Evolutionary conservation across 2,329 filamentous ascomycete species (phyloP).

Genomic region (Pestalotiopsis sp.): DNA sequence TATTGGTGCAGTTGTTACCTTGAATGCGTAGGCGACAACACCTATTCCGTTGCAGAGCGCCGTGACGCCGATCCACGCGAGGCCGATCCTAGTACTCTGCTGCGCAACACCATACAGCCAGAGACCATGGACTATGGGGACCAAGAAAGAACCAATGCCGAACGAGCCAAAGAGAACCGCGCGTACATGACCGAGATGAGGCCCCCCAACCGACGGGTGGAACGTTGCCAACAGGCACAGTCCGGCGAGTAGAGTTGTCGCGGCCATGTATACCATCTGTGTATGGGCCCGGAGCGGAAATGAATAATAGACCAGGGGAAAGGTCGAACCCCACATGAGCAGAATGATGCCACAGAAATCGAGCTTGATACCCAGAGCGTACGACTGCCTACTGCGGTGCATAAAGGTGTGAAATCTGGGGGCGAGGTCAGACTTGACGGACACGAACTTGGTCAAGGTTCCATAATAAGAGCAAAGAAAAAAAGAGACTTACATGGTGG

Average conservation of each 20-base stretch:
- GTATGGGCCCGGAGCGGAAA: slow-evolving; percentile 43
- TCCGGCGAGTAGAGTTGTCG: slow-evolving; percentile 37
- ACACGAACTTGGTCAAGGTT: not conserved
- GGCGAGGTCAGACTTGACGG: slow-evolving; percentile 10
- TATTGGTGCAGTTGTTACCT: slow-evolving; percentile 22
- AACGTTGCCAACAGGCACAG: slow-evolving; percentile 41
- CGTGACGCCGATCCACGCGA: slow-evolving; percentile 41
- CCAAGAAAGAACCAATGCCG: slow-evolving; percentile 39
- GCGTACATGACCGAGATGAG: slow-evolving; percentile 39
- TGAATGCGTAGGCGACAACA: slow-evolving; percentile 38
- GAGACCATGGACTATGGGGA: slow-evolving; percentile 42
- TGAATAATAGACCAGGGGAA: slow-evolving; percentile 60
- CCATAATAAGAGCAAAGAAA: too few species aligned
- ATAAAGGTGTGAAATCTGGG: slow-evolving; percentile 58
- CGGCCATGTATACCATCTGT: slow-evolving; percentile 37
- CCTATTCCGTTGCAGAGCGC: slow-evolving; percentile 40
- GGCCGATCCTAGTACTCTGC: slow-evolving; percentile 40
- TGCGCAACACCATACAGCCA: slow-evolving; percentile 32
- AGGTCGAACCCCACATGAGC: slow-evolving; percentile 63
- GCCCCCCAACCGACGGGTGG: slow-evolving; percentile 38
- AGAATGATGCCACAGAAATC: slow-evolving; percentile 65
- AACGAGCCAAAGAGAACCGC: slow-evolving; percentile 44
- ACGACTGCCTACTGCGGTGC: slow-evolving; percentile 54
- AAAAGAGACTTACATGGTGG: slow-evolving; percentile 38
- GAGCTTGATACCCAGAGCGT: slow-evolving; percentile 56